Evolutionary conservation across 805 yeast species (phyloP).

Genomic region (Scheffersomyces spartinae): DNA sequence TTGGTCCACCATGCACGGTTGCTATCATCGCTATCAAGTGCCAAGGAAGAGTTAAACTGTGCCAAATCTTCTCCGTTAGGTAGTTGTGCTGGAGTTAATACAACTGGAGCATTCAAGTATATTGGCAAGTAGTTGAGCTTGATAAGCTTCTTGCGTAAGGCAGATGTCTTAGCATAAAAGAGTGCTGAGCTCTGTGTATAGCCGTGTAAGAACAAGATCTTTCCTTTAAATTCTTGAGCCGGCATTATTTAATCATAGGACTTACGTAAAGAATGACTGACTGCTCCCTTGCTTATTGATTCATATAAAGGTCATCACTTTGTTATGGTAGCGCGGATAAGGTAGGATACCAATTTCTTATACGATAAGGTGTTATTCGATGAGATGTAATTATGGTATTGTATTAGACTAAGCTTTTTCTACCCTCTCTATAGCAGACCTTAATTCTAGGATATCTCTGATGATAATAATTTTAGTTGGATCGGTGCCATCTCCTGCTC

Average conservation of each 20-base stretch:
- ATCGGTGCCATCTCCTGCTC: constrained; percentile 8
- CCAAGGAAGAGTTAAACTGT: constrained; percentile 31
- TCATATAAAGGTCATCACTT: no score
- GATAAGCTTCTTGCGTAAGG: constrained; percentile 66
- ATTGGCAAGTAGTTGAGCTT: constrained; percentile 57
- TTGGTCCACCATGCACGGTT: constrained; percentile 72
- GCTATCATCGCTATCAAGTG: constrained; percentile 15
- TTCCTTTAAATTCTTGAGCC: constrained; percentile 20
- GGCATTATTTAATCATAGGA: no score
- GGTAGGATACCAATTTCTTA: no score
- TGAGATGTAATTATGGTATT: no score
- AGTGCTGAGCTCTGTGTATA: constrained; percentile 75
- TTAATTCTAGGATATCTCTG: constrained; percentile 45
- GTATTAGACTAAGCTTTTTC: no score
- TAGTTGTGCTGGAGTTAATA: constrained; percentile 54
- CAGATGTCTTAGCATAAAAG: constrained; percentile 84
- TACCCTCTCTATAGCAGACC: no score
- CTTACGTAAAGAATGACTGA: no score
- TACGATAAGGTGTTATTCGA: no score
- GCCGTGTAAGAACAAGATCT: constrained; percentile 83
- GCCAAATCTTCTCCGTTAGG: constrained; percentile 57
- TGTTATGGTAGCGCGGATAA: no score
- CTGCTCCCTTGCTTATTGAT: no score
- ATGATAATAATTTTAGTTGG: constrained; percentile 32
- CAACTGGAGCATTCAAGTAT: constrained; percentile 71